Evolutionary conservation across 2,329 filamentous ascomycete species (phyloP).

Genomic region (Cercospora janseana): DNA sequence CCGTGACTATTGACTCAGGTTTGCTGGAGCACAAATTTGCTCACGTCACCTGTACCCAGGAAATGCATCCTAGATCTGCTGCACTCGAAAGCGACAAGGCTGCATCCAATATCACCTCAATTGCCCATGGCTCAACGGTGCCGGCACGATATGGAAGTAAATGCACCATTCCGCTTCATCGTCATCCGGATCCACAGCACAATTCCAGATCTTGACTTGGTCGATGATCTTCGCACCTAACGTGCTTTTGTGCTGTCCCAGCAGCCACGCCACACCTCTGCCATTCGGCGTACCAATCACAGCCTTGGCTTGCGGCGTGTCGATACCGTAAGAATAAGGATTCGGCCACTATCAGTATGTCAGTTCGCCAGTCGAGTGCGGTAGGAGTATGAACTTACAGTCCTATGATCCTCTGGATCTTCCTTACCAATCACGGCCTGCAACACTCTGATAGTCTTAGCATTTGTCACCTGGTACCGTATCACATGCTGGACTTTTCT

Average conservation of each 20-base stretch:
- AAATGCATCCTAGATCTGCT: no score
- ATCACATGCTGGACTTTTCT: not conserved
- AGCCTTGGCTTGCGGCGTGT: constrained; percentile 1
- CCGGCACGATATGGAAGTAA: constrained; percentile 4
- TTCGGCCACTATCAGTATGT: constrained; percentile 11
- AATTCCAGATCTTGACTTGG: constrained; percentile 8
- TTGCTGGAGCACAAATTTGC: no score
- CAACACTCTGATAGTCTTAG: not conserved
- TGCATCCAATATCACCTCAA: not conserved
- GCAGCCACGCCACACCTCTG: constrained; percentile 12
- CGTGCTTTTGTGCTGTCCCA: constrained; percentile 3
- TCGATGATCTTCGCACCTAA: constrained; percentile 10
- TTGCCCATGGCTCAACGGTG: not conserved
- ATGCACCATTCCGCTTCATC: not conserved
- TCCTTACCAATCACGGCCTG: not conserved
- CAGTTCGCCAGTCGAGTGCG: not conserved
- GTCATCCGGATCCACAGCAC: not conserved
- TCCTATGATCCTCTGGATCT: not conserved
- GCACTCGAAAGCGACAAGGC: not conserved
- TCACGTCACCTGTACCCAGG: no score
- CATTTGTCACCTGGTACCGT: not conserved
- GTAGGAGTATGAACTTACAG: not conserved
- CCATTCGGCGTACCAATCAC: constrained; percentile 8
- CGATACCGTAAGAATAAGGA: not conserved
- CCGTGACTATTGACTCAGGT: no score